These are phyloP conservation scores for Phytophthora europaea DNA, from an alignment of 352 stramenopile species.

Conservation along the genomic window DNA sequence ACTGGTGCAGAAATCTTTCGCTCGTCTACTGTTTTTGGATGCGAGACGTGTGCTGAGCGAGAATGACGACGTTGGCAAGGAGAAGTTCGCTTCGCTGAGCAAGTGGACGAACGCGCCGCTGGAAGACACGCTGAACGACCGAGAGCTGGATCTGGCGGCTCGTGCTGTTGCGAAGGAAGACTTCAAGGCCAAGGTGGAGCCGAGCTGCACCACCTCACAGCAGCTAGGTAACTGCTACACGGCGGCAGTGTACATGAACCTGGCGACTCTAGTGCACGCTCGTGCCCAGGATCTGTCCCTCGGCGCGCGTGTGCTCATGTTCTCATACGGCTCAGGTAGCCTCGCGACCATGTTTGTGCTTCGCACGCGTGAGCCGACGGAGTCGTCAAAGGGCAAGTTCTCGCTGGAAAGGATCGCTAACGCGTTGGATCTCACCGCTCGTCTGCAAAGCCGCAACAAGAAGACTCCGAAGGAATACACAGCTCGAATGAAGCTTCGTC, in stretches of 20 bases:
- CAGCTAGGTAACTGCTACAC: slow-evolving; percentile 98
- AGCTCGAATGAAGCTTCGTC: slow-evolving; percentile 92
- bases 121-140: slow-evolving; percentile 94
- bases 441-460: slow-evolving; percentile 86
- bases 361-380: slow-evolving; percentile 25
- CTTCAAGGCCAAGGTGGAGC: slow-evolving; percentile 85
- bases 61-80: slow-evolving; percentile 22
- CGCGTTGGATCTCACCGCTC: slow-evolving; percentile 82
- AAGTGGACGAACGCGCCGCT: slow-evolving; percentile 86
- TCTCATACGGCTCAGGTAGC: slow-evolving; percentile 98
- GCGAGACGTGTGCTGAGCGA: slow-evolving; percentile 39
- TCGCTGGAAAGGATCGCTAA: slow-evolving; percentile 91
- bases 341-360: slow-evolving; percentile 96
- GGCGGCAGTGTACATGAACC: slow-evolving; percentile 96
- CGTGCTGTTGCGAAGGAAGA: slow-evolving; percentile 81
- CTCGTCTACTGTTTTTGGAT: slow-evolving; percentile 87
- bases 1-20: slow-evolving; percentile 97
- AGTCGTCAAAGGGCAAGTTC: slow-evolving; percentile 64
- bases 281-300: slow-evolving; percentile 54
- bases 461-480: slow-evolving; percentile 93
- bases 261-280: slow-evolving; percentile 92
- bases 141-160: slow-evolving; percentile 89
- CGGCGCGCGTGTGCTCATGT: slow-evolving; percentile 92
- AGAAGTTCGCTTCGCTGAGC: slow-evolving; percentile 51
- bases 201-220: slow-evolving; percentile 90